A percentile compares a stretch with the other conserved stretches of the same genome.
phyloP scores from a whole-genome alignment of 2,329 filamentous ascomycete species.

The Colletotrichum higginsianum region DNA sequence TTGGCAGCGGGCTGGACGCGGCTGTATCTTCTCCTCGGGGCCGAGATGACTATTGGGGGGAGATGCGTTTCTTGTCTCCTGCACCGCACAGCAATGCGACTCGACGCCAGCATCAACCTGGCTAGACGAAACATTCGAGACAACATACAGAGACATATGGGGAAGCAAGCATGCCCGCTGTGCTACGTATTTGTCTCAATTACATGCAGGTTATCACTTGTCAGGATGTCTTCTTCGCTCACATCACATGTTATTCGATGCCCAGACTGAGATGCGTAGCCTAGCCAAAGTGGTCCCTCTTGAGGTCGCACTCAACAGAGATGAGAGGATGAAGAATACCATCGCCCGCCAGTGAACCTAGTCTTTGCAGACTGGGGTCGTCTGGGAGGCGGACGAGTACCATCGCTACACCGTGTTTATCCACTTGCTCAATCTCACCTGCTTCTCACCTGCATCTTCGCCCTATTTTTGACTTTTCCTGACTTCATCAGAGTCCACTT shows the following conservation, averaged over 20 bases:
- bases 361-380: conserved; percentile 6
- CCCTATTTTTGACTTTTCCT: conserved; percentile 9
- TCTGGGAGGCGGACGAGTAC: conserved; percentile 1
- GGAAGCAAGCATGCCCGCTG: background rate
- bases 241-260: conserved; percentile 3
- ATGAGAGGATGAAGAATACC: background rate
- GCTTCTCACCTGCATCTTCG: background rate
- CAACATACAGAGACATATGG: conserved; percentile 19
- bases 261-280: background rate
- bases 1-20: background rate
- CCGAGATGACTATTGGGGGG: background rate
- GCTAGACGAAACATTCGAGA: conserved; percentile 2
- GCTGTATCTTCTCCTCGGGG: background rate
- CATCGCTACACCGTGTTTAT: conserved; percentile 17
- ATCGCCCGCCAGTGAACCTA: conserved; percentile 1
- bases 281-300: background rate
- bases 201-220: background rate
- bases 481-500: conserved; percentile 24
- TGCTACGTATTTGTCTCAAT: background rate
- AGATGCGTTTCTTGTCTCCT: background rate
- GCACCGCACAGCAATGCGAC: too few species aligned
- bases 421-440: background rate
- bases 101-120: conserved; percentile 8
- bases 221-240: background rate
- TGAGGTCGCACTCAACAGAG: background rate